These are phyloP conservation scores for Trichoderma gamsii DNA, from an alignment of 495 filamentous ascomycete genomes.

Conservation along the genomic window DNA sequence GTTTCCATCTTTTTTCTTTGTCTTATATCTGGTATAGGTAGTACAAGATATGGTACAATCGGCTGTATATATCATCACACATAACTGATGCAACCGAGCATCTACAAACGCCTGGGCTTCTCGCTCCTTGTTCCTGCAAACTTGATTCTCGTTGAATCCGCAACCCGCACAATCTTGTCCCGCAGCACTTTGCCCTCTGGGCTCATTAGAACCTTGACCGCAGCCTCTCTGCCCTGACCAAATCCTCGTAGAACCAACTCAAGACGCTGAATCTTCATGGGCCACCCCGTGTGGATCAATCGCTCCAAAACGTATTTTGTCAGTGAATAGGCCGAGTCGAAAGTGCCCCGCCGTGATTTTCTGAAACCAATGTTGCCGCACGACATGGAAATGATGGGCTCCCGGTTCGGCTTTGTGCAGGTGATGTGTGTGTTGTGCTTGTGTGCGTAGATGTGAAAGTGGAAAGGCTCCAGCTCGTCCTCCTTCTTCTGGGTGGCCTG, in stretches of 20 bases:
- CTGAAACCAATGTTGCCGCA: slow-evolving; percentile 81
- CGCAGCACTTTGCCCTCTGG: slow-evolving; percentile 71
- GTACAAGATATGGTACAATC: slow-evolving; percentile 17
- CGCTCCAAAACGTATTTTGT: slow-evolving; percentile 68
- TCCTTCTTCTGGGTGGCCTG: slow-evolving; percentile 22
- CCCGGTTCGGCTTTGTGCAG: slow-evolving; percentile 70
- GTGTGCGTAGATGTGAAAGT: slow-evolving; percentile 77
- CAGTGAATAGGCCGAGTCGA: slow-evolving; percentile 92
- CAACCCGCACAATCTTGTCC: slow-evolving; percentile 63
- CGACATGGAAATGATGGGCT: slow-evolving; percentile 66
- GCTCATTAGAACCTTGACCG: slow-evolving; percentile 80
- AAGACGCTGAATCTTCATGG: slow-evolving; percentile 54
- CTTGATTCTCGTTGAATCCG: slow-evolving; percentile 82
- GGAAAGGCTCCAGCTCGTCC: slow-evolving; percentile 51
- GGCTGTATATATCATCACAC: slow-evolving; percentile 3
- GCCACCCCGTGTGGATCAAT: slow-evolving; percentile 66
- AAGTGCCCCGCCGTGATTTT: slow-evolving; percentile 68
- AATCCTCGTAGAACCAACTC: slow-evolving; percentile 80
- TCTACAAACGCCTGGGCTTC: slow-evolving; percentile 63
- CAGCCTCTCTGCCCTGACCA: slow-evolving; percentile 77
- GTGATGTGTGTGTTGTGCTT: slow-evolving; percentile 95
- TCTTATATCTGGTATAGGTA: slow-evolving; percentile 5
- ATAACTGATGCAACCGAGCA: slow-evolving; percentile 9
- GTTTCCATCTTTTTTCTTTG: not conserved
- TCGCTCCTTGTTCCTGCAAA: slow-evolving; percentile 89